Percentiles rank a stretch among this genome's conserved stretches.
Evolutionary conservation across 2,329 filamentous ascomycete genomes (phyloP).

Genomic region (Diaporthe sp.): DNA sequence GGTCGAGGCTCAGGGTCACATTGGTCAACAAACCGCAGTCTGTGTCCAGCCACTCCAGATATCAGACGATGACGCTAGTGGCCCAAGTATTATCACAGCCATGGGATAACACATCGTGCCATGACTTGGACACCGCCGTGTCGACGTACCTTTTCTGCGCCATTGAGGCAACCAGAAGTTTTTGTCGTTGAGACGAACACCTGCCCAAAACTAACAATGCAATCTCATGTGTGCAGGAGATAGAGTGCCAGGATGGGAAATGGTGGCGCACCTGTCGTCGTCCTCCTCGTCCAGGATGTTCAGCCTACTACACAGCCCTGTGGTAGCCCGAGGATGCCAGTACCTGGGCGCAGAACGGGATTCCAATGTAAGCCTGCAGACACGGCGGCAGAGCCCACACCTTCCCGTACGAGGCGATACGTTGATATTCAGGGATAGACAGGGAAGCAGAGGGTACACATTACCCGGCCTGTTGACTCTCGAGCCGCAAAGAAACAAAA

Average conservation of each 20-base stretch:
- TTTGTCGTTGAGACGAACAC: not conserved
- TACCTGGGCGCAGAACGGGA: not conserved
- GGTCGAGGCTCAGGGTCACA: not conserved
- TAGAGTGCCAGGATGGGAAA: not conserved
- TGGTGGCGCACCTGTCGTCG: not conserved
- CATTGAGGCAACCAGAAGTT: not conserved
- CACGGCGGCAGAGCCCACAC: conserved; percentile 7
- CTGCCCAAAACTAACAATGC: not conserved
- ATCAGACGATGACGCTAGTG: conserved; percentile 32
- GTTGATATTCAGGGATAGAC: conserved; percentile 42
- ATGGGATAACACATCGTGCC: not conserved
- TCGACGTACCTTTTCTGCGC: not conserved
- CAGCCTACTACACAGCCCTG: conserved; percentile 22
- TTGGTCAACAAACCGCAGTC: not conserved
- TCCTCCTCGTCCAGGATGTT: conserved; percentile 3
- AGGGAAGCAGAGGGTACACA: conserved; percentile 17
- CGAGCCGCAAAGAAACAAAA: conserved; percentile 34
- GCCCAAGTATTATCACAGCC: not conserved
- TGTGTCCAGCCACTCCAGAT: conserved; percentile 9
- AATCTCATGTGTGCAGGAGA: not conserved
- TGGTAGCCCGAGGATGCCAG: not conserved
- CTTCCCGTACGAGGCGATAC: conserved; percentile 7
- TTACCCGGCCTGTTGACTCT: conserved; percentile 10
- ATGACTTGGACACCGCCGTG: not conserved
- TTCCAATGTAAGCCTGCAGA: not conserved